These are phyloP conservation scores for Picea sitchensis DNA, from an alignment of 75 land plant genomes.

Conservation along the genomic window DNA sequence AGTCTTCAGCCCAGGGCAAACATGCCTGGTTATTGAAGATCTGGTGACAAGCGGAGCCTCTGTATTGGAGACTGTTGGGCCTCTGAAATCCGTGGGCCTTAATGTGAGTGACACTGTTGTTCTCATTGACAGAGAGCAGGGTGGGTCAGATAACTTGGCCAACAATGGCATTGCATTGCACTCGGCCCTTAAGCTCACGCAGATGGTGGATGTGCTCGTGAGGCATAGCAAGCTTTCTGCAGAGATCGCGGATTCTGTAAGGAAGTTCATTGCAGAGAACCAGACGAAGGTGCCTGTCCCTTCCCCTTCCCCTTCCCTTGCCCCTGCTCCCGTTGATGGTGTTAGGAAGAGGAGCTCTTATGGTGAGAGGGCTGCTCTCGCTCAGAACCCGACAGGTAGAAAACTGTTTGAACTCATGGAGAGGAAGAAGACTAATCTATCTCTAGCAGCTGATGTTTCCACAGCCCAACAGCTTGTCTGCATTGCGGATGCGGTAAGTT, in stretches of 20 bases:
- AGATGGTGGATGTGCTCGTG: constrained; percentile 68
- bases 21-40: constrained; percentile 77
- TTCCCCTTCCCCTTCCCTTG: constrained; percentile 5
- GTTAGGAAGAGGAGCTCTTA: constrained; percentile 36
- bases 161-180: constrained; percentile 73
- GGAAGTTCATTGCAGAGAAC: constrained; percentile 67
- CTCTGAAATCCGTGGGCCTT: constrained; percentile 60
- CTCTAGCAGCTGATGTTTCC: constrained; percentile 92
- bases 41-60: constrained; percentile 95
- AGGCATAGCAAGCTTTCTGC: constrained; percentile 55
- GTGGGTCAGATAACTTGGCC: constrained; percentile 70
- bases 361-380: constrained; percentile 61
- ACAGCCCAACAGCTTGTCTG: constrained; percentile 76
- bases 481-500: constrained; percentile 68
- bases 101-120: constrained; percentile 81
- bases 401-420: constrained; percentile 87
- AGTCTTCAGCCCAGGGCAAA: constrained; percentile 37
- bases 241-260: constrained; percentile 62
- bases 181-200: constrained; percentile 58
- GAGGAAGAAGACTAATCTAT: constrained; percentile 76
- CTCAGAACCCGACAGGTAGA: constrained; percentile 75
- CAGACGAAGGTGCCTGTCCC: constrained; percentile 45
- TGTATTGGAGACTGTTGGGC: constrained; percentile 83
- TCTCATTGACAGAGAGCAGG: constrained; percentile 74
- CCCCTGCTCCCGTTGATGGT: background rate